phyloP scores from a whole-genome alignment of 2,329 filamentous ascomycete species.

The Onygenales sp. region DNA sequence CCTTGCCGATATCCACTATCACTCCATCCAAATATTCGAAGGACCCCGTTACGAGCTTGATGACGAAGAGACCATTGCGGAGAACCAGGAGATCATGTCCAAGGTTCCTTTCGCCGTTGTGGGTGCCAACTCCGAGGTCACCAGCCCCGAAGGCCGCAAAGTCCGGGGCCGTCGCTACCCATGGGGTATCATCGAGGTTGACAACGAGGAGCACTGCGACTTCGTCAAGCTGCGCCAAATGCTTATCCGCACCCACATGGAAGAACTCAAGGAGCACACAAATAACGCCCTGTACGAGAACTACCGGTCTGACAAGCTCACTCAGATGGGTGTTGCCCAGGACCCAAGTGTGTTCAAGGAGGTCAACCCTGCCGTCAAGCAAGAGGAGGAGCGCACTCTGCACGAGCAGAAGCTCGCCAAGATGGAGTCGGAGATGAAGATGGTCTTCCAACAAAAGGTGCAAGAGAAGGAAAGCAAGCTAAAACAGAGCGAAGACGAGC shows the following conservation, averaged over 20 bases:
- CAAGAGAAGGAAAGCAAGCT: slow-evolving; percentile 99
- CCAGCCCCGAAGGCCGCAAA: slow-evolving; percentile 82
- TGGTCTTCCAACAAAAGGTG: slow-evolving; percentile 99
- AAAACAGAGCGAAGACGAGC: slow-evolving; percentile 97
- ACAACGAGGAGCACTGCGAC: slow-evolving; percentile 99
- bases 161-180: slow-evolving; percentile 94
- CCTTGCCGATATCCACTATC: slow-evolving; percentile 89
- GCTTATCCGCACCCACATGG: slow-evolving; percentile 99
- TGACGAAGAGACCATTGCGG: slow-evolving; percentile 97
- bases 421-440: slow-evolving; percentile 99
- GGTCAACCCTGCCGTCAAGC: slow-evolving; percentile 99
- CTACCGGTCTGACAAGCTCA: slow-evolving; percentile 99
- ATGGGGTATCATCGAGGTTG: slow-evolving; percentile 97
- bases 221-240: slow-evolving; percentile 99
- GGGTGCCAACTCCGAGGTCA: slow-evolving; percentile 90
- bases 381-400: slow-evolving; percentile 94
- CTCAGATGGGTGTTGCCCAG: slow-evolving; percentile 95
- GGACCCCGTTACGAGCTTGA: slow-evolving; percentile 97
- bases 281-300: slow-evolving; percentile 99
- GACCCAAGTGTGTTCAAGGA: slow-evolving; percentile 99
- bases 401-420: slow-evolving; percentile 99
- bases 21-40: slow-evolving; percentile 98
- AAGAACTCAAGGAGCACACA: slow-evolving; percentile 99
- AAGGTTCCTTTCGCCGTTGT: slow-evolving; percentile 98
- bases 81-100: slow-evolving; percentile 99